phyloP scores from a whole-genome alignment of 306 rosid species.

The Vachellia pachyceras region DNA sequence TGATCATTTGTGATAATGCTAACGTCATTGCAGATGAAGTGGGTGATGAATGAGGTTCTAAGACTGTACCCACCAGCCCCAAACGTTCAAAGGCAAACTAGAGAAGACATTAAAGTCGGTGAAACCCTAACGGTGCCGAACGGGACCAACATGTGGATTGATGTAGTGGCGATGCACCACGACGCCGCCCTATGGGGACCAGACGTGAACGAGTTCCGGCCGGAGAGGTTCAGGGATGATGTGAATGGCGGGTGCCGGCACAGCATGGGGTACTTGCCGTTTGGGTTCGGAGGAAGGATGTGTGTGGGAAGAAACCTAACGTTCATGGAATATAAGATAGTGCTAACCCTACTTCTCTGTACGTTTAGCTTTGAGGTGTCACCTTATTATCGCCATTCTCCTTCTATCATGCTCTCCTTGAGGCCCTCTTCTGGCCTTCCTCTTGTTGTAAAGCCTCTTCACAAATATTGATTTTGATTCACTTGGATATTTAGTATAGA shows the following conservation, averaged over 20 bases:
- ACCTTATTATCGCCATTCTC: slow-evolving; percentile 73
- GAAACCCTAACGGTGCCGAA: slow-evolving; percentile 56
- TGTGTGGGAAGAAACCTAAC: slow-evolving; percentile 89
- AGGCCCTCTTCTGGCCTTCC: slow-evolving; percentile 71
- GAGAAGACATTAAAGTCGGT: slow-evolving; percentile 62
- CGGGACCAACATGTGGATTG: slow-evolving; percentile 94
- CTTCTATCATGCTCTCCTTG: slow-evolving; percentile 70
- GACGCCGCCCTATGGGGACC: slow-evolving; percentile 77
- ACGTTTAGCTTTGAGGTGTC: slow-evolving; percentile 66
- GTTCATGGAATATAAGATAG: slow-evolving; percentile 85
- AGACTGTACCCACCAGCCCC: slow-evolving; percentile 92
- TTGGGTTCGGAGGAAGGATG: slow-evolving; percentile 98
- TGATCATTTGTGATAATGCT: background rate
- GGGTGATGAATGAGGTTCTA: slow-evolving; percentile 88
- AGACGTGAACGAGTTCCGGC: slow-evolving; percentile 79
- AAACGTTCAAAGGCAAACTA: slow-evolving; percentile 89
- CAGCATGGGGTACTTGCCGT: slow-evolving; percentile 89
- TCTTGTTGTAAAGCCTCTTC: slow-evolving; percentile 55
- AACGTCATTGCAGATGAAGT: slow-evolving; percentile 75
- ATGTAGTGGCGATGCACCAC: slow-evolving; percentile 86
- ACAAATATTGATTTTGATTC: background rate
- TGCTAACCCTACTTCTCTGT: slow-evolving; percentile 65
- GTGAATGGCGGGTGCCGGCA: slow-evolving; percentile 80
- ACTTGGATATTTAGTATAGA: background rate
- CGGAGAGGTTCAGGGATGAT: slow-evolving; percentile 63